phyloP scores from a whole-genome alignment of 2,329 filamentous ascomycete species.

The Ophiocordyceps camponoti-rufipedis region DNA sequence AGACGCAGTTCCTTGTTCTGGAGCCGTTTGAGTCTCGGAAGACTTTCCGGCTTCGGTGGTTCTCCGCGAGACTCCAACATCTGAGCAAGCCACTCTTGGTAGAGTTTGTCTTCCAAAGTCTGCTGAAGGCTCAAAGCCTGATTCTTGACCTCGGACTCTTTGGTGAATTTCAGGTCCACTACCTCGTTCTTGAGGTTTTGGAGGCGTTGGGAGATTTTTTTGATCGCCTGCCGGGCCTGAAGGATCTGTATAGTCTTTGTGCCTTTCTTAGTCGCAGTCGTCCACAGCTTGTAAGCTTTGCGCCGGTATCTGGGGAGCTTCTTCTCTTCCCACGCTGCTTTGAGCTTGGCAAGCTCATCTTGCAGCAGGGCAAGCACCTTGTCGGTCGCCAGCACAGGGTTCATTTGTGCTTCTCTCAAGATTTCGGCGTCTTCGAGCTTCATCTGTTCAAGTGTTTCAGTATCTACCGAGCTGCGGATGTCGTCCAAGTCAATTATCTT shows the following conservation, averaged over 20 bases:
- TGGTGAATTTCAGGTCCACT: conserved; percentile 30
- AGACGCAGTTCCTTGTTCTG: conserved; percentile 1
- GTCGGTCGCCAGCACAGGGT: conserved; percentile 17
- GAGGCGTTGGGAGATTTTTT: conserved; percentile 30
- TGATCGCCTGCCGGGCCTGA: conserved; percentile 21
- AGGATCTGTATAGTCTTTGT: conserved; percentile 20
- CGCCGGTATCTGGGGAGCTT: conserved; percentile 35
- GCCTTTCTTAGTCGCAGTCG: conserved; percentile 25
- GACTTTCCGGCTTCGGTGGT: conserved; percentile 16
- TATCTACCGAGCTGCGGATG: conserved; percentile 21
- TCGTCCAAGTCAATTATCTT: conserved; percentile 25
- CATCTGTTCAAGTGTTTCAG: conserved; percentile 42
- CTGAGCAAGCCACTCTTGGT: conserved; percentile 29
- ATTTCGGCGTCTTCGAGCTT: conserved; percentile 20
- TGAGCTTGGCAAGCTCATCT: conserved; percentile 29
- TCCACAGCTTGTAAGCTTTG: conserved; percentile 46
- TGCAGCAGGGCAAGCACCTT: conserved; percentile 35
- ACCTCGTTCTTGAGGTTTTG: conserved; percentile 36
- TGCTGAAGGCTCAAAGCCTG: conserved; percentile 43
- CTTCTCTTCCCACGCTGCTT: conserved; percentile 35
- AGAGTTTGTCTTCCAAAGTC: conserved; percentile 43
- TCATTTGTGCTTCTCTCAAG: neutral
- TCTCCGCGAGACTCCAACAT: conserved; percentile 22
- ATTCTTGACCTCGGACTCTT: conserved; percentile 28
- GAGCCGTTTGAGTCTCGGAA: conserved; percentile 6